phyloP scores from a whole-genome alignment of 106 monocot genomes.

The Acorus calamus region DNA sequence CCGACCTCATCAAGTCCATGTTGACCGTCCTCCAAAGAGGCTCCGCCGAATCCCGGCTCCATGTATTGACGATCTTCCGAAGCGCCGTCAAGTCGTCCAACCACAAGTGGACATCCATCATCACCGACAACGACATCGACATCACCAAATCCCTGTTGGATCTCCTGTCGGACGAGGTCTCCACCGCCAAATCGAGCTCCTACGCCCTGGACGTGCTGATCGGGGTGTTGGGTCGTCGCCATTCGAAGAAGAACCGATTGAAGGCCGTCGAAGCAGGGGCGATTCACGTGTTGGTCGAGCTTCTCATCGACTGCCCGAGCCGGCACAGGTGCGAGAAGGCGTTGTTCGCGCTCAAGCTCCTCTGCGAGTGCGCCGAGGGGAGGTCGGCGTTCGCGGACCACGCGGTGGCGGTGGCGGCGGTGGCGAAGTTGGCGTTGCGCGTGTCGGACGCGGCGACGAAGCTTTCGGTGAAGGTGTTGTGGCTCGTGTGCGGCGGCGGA shows the following conservation, averaged over 20 bases:
- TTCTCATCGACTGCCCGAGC: conserved; percentile 36
- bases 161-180: conserved; percentile 60
- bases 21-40: conserved; percentile 50
- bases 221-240: conserved; percentile 7
- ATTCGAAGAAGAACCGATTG: conserved; percentile 28
- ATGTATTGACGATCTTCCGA: conserved; percentile 41
- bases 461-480: conserved; percentile 64
- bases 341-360: conserved; percentile 38
- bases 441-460: conserved; percentile 59
- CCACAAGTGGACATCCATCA: conserved; percentile 9
- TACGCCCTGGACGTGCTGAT: conserved; percentile 45
- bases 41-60: conserved; percentile 43
- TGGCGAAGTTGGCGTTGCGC: conserved; percentile 53
- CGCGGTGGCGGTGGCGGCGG: conserved; percentile 37
- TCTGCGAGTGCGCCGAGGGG: conserved; percentile 77
- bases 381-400: conserved; percentile 55
- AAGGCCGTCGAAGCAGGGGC: conserved; percentile 66
- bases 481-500: conserved; percentile 34
- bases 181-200: conserved; percentile 33
- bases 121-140: conserved; percentile 18
- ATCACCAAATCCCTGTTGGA: conserved; percentile 53
- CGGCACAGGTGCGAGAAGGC: conserved; percentile 45
- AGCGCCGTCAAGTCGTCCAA: conserved; percentile 20
- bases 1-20: conserved; percentile 41
- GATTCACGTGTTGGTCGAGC: conserved; percentile 45